These are phyloP conservation scores for Schwanniomyces pseudopolymorphus DNA, from an alignment of 805 yeast species.

Conservation along the genomic window DNA sequence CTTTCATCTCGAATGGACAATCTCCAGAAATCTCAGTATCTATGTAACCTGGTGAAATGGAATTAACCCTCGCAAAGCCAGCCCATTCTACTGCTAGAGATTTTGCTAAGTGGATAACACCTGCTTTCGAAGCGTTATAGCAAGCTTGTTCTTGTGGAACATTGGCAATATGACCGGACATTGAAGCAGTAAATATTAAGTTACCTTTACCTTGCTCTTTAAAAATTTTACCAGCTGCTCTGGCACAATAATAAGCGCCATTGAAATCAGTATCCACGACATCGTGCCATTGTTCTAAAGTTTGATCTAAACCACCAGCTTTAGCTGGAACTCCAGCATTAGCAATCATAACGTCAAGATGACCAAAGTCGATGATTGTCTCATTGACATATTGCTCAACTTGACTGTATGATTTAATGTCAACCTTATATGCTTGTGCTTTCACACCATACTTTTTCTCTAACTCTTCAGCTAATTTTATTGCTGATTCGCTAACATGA, in stretches of 20 bases:
- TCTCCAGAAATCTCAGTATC: constrained; percentile 3
- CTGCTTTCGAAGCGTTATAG: constrained; percentile 44
- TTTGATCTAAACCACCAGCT: constrained; percentile 24
- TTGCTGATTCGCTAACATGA: constrained; percentile 1
- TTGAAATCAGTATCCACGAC: constrained; percentile 29
- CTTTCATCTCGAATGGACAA: constrained; percentile 1
- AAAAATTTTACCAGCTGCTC: constrained; percentile 28
- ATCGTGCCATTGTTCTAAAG: constrained; percentile 23
- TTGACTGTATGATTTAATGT: constrained; percentile 23
- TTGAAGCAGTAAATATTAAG: constrained; percentile 37
- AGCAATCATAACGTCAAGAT: constrained; percentile 29
- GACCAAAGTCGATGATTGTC: constrained; percentile 26
- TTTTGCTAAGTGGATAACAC: constrained; percentile 34
- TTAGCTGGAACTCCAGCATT: constrained; percentile 35
- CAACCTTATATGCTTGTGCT: constrained; percentile 24
- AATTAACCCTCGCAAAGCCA: constrained; percentile 38
- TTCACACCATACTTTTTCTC: constrained; percentile 20
- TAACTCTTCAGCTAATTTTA: constrained; percentile 11
- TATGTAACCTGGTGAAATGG: constrained; percentile 37
- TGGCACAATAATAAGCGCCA: constrained; percentile 31
- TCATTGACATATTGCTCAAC: constrained; percentile 19
- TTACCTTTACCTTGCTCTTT: constrained; percentile 28
- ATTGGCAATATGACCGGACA: constrained; percentile 41
- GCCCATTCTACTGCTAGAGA: constrained; percentile 44
- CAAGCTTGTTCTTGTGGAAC: constrained; percentile 42